Conservation (phyloP, 179 eudicot species). For the Beta corolliflora region DNA sequence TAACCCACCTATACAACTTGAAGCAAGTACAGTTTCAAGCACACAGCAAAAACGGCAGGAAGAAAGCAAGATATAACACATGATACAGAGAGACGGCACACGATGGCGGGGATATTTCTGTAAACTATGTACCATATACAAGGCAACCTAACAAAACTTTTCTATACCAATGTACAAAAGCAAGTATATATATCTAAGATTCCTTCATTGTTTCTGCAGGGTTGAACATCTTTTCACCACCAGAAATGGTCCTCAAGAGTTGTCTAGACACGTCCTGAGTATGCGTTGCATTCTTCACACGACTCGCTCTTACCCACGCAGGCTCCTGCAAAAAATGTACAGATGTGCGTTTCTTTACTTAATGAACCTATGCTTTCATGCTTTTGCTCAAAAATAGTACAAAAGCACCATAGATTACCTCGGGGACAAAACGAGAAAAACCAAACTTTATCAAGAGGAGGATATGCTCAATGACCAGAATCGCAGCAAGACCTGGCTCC, state of each 20-base stretch:
- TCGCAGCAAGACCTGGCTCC: conserved; percentile 92
- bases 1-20: conserved; percentile 10
- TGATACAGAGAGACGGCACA: background rate
- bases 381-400: background rate
- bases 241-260: conserved; percentile 68
- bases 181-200: background rate
- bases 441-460: conserved; percentile 79
- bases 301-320: conserved; percentile 82
- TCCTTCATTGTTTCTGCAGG: conserved; percentile 5
- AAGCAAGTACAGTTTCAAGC: conserved; percentile 11
- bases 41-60: background rate
- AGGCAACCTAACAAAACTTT: conserved; percentile 25
- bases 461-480: conserved; percentile 78
- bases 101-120: background rate
- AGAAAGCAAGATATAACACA: background rate
- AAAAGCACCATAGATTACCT: conserved; percentile 1
- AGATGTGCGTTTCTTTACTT: background rate
- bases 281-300: conserved; percentile 71
- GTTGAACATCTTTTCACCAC: conserved; percentile 34
- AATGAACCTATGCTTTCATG: background rate
- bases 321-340: conserved; percentile 61
- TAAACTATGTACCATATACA: conserved; percentile 14
- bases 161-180: conserved; percentile 29
- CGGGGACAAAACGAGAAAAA: conserved; percentile 68
- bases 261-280: conserved; percentile 66